A percentile compares a stretch with the other conserved stretches of the same genome.
Evolutionary conservation across 1,284 basidiomycete species (phyloP).

Genomic region (Leucoagaricus sp.): DNA sequence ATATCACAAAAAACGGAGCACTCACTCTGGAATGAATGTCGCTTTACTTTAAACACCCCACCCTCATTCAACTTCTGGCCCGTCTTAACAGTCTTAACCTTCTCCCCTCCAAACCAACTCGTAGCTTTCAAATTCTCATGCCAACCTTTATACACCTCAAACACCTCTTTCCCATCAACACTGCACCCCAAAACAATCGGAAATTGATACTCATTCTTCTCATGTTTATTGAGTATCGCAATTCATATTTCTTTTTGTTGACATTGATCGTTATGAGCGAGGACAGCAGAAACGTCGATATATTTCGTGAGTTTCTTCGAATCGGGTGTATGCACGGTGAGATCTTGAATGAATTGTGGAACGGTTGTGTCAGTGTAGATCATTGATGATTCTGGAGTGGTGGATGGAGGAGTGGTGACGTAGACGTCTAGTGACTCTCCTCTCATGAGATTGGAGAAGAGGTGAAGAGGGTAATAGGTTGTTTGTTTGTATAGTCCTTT

Average conservation of each 20-base stretch:
- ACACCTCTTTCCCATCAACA: slow-evolving; percentile 21
- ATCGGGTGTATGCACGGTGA: slow-evolving; percentile 39
- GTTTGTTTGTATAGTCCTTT: slow-evolving; percentile 46
- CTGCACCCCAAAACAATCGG: slow-evolving; percentile 40
- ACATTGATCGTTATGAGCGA: slow-evolving; percentile 24
- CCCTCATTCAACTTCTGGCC: slow-evolving; percentile 35
- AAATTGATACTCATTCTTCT: slow-evolving; percentile 32
- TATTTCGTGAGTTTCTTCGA: slow-evolving; percentile 35
- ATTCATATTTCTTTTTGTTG: slow-evolving; percentile 39
- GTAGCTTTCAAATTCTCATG: slow-evolving; percentile 38
- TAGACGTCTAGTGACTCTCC: slow-evolving; percentile 45
- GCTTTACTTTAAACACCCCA: slow-evolving; percentile 42
- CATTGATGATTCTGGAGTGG: slow-evolving; percentile 12
- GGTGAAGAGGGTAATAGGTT: slow-evolving; percentile 53
- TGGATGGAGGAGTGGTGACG: slow-evolving; percentile 33
- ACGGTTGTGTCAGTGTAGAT: slow-evolving; percentile 47
- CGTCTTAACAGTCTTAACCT: slow-evolving; percentile 38
- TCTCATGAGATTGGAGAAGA: slow-evolving; percentile 58
- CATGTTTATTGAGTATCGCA: slow-evolving; percentile 50
- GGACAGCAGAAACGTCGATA: slow-evolving; percentile 51
- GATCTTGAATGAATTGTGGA: slow-evolving; percentile 46
- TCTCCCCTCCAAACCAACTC: slow-evolving; percentile 45
- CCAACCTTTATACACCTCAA: slow-evolving; percentile 50
- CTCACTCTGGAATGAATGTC: slow-evolving; percentile 50
- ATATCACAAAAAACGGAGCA: not conserved